These are phyloP conservation scores for Astrocystis sublimbata DNA, from an alignment of 495 filamentous ascomycete genomes.

Conservation along the genomic window DNA sequence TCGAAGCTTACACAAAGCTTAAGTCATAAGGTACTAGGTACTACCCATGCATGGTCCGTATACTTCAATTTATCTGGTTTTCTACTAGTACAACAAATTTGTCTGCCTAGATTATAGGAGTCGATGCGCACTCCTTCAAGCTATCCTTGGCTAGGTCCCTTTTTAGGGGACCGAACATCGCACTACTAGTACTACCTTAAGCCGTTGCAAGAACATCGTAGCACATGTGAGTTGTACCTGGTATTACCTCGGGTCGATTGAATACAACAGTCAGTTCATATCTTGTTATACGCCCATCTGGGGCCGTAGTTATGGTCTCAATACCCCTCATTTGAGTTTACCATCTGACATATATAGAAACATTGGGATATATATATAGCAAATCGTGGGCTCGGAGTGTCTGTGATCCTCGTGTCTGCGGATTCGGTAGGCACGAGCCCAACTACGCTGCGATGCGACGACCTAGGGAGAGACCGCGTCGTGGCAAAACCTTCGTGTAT, in stretches of 20 bases:
- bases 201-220: not conserved
- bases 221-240: no score
- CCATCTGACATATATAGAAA: not conserved
- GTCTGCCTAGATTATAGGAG: not conserved
- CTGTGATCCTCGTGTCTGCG: not conserved
- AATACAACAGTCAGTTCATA: not conserved
- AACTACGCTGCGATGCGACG: not conserved
- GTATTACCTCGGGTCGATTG: not conserved
- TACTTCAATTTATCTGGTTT: not conserved
- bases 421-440: not conserved
- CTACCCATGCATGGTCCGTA: not conserved
- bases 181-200: not conserved
- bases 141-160: not conserved
- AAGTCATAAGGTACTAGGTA: not conserved
- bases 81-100: no score
- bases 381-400: not conserved
- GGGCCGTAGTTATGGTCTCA: no score
- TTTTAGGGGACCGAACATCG: not conserved
- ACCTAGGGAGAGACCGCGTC: not conserved
- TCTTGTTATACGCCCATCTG: not conserved
- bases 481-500: not conserved
- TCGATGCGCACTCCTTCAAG: not conserved
- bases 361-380: not conserved
- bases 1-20: not conserved
- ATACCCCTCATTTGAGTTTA: not conserved